Base-by-base conservation (phyloP, 331 rosid species). In the Phaseolus coccineus region DNA sequence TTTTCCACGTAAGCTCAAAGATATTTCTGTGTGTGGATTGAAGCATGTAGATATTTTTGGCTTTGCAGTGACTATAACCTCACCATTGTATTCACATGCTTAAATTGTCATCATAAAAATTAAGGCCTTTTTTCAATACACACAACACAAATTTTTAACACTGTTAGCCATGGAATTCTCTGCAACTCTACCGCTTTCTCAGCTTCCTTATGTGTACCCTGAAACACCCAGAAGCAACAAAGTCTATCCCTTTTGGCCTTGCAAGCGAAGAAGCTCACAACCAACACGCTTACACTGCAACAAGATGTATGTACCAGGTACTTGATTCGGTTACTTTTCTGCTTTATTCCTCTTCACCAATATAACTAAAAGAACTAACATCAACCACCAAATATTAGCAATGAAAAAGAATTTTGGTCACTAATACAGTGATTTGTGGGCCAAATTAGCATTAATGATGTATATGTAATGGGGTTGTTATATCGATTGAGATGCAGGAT, bases 251-350 rank as follows among this genome's bases (percentile, higher is more conserved):
- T 73, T 76, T 62, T 68, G 87, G 84, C 83, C 85, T 24, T 73
- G 80, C 78, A 87, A 85, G 74, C 72, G 70, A 39, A 83, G 89
- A 66, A 73, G 24, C 73, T 74, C 81, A 69, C 85, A 27, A 8
- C n/a, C 85, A 61, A 78, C 85, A 75, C 89, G 91, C 70, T 16
- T 90, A 31, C 88, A 77, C 56, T 95, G 98, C 88, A 84, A 76
- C 48, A 91, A 95, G 94, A 95, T 95, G 99, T 91, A 84, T 71
- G 98, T 91, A 58, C 91, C 96, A 70, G 98, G 98, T 66, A 62
- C 6, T 62, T 59, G 6, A 19, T 69, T 86, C 79, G 83, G 87
- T 92, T 75, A 40, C 52, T 42, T 42, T 42, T 42, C 47, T 42
- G 9, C 47, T 42, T 10, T 42, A 13, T 42, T 42, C 46, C 11